phyloP scores from a whole-genome alignment of 2,329 filamentous ascomycete species.

The Fusarium udum region DNA sequence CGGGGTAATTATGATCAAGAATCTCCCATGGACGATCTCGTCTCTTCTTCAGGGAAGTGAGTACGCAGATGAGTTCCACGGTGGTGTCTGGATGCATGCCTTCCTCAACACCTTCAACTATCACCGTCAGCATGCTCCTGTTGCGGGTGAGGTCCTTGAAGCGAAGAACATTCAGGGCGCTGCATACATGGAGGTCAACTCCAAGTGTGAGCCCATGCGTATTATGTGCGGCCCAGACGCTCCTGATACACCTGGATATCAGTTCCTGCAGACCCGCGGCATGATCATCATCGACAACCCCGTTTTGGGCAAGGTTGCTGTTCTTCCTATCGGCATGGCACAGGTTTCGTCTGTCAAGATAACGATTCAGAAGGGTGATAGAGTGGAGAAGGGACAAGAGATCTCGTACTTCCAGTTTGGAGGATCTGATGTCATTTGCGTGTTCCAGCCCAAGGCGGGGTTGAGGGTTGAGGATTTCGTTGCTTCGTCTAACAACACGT shows the following conservation, averaged over 20 bases:
- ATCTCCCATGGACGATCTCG: background rate
- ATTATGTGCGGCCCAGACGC: background rate
- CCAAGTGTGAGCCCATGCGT: background rate
- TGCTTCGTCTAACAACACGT: background rate
- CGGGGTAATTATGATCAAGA: background rate
- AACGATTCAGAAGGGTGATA: background rate
- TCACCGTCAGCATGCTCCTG: background rate
- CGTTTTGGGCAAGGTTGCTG: background rate
- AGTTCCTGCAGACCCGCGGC: slow-evolving; percentile 10
- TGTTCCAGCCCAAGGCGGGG: background rate
- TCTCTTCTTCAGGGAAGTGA: slow-evolving; percentile 5
- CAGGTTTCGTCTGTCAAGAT: background rate
- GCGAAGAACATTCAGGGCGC: slow-evolving; percentile 12
- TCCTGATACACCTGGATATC: background rate
- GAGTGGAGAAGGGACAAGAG: slow-evolving; percentile 1
- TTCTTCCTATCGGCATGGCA: slow-evolving; percentile 2
- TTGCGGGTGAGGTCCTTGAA: background rate
- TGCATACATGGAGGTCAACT: slow-evolving; percentile 1
- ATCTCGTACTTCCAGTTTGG: slow-evolving; percentile 15
- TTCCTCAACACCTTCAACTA: slow-evolving; percentile 22
- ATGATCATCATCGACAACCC: slow-evolving; percentile 10
- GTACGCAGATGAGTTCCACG: slow-evolving; percentile 1
- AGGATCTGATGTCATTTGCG: slow-evolving; percentile 12
- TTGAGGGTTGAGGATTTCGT: background rate
- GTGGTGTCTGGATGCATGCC: slow-evolving; percentile 11